Percentiles rank a stretch among this genome's conserved stretches.
phyloP scores from a whole-genome alignment of 163 green algal genomes.

The Chloromonas sp. region DNA sequence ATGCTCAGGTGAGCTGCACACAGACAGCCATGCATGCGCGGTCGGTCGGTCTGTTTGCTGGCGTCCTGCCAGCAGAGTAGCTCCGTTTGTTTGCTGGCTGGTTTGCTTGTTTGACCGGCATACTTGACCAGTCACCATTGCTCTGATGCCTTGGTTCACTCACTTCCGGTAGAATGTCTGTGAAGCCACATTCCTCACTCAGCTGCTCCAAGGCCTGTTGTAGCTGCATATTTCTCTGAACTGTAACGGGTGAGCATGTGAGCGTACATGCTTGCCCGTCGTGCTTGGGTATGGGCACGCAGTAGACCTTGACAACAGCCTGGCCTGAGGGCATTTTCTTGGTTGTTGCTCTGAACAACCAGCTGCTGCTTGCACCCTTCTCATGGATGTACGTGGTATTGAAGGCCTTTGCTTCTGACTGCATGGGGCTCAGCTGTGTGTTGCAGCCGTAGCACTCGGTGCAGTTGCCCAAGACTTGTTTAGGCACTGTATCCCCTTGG shows the following conservation, averaged over 20 bases:
- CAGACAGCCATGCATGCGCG: not conserved
- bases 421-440: conserved; percentile 14
- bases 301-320: conserved; percentile 36
- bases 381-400: conserved; percentile 25
- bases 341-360: conserved; percentile 30
- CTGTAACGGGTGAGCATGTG: conserved; percentile 30
- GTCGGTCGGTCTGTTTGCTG: not conserved
- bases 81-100: not conserved
- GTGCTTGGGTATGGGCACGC: conserved; percentile 21
- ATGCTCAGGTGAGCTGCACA: not conserved
- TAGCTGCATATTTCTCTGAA: conserved; percentile 8
- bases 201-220: not conserved
- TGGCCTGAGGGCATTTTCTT: conserved; percentile 4
- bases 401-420: not conserved
- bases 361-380: conserved; percentile 25
- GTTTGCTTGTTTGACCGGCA: not conserved
- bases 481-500: conserved; percentile 9
- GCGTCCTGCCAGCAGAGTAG: not conserved
- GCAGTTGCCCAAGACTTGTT: conserved; percentile 26
- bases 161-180: conserved; percentile 22
- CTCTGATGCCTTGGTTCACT: no score
- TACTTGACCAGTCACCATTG: not conserved
- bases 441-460: conserved; percentile 33
- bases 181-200: conserved; percentile 28
- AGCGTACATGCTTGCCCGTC: conserved; percentile 7